These are phyloP conservation scores for Fusarium graminum DNA, from an alignment of 2,329 filamentous ascomycete genomes.

Conservation along the genomic window DNA sequence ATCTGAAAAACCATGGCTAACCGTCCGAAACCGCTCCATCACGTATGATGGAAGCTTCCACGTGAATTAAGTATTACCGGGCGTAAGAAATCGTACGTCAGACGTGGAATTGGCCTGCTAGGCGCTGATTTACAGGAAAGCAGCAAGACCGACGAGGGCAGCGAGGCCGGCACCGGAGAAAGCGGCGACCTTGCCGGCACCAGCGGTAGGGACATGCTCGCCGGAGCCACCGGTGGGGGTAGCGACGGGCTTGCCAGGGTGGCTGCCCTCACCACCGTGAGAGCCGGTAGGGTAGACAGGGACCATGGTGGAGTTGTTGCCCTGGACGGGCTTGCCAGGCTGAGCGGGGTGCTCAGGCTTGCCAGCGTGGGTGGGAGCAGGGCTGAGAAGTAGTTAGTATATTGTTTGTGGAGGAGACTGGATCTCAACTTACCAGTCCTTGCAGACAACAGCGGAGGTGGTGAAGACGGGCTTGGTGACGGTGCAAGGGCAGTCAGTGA, in stretches of 20 bases:
- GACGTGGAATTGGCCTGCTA: slow-evolving; percentile 54
- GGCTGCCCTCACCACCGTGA: slow-evolving; percentile 22
- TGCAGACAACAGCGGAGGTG: slow-evolving; percentile 66
- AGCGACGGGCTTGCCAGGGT: slow-evolving; percentile 44
- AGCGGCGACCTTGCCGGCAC: slow-evolving; percentile 68
- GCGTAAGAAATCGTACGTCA: slow-evolving; percentile 58
- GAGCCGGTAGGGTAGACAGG: slow-evolving; percentile 39
- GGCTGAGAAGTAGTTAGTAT: slow-evolving; percentile 37
- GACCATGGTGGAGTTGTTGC: slow-evolving; percentile 55
- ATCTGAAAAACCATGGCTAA: slow-evolving; percentile 49
- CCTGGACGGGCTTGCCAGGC: slow-evolving; percentile 14
- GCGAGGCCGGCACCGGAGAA: slow-evolving; percentile 71
- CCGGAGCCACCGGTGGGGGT: slow-evolving; percentile 50
- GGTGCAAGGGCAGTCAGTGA: slow-evolving; percentile 80
- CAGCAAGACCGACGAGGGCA: slow-evolving; percentile 70
- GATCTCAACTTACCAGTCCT: slow-evolving; percentile 61
- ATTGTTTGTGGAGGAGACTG: slow-evolving; percentile 6
- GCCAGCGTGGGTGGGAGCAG: slow-evolving; percentile 30
- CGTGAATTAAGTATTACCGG: slow-evolving; percentile 57
- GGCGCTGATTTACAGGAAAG: slow-evolving; percentile 67
- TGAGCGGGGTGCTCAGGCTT: slow-evolving; percentile 11
- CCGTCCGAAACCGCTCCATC: slow-evolving; percentile 52
- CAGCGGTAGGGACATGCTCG: slow-evolving; percentile 62
- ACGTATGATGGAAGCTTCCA: slow-evolving; percentile 55
- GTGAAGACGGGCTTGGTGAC: slow-evolving; percentile 69